phyloP scores from a whole-genome alignment of 1,284 basidiomycete genomes.

The Pterulicium gracile region DNA sequence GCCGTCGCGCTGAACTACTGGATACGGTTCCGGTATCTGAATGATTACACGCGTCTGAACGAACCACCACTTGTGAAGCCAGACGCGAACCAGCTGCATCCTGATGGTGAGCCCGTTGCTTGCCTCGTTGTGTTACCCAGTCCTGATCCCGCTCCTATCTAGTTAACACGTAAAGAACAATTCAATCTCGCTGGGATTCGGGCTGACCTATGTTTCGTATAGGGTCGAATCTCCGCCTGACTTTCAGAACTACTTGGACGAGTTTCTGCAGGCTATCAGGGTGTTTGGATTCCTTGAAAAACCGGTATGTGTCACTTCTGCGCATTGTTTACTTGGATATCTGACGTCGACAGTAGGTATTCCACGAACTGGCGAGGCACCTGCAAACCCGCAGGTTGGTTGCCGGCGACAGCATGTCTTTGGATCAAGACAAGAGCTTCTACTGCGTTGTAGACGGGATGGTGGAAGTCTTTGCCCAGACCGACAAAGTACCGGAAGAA shows the following conservation, averaged over 20 bases:
- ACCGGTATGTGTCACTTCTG: slow-evolving; percentile 47
- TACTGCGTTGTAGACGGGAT: slow-evolving; percentile 93
- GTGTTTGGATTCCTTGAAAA: slow-evolving; percentile 95
- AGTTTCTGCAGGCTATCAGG: slow-evolving; percentile 87
- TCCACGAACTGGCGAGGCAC: slow-evolving; percentile 90
- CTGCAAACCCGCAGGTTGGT: slow-evolving; percentile 85
- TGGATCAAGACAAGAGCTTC: slow-evolving; percentile 89
- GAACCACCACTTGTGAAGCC: slow-evolving; percentile 76
- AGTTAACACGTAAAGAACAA: too few relatives aligned
- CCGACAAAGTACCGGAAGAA: slow-evolving; percentile 34
- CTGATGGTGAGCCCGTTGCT: slow-evolving; percentile 50
- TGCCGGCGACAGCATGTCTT: slow-evolving; percentile 83
- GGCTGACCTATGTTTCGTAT: too few relatives aligned
- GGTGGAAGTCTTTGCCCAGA: slow-evolving; percentile 76
- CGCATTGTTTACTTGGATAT: not conserved
- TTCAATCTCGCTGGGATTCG: too few relatives aligned
- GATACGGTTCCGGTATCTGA: slow-evolving; percentile 75
- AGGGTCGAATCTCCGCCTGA: not conserved
- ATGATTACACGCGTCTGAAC: slow-evolving; percentile 71
- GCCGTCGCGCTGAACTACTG: slow-evolving; percentile 69
- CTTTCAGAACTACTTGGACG: slow-evolving; percentile 92
- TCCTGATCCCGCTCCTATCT: slow-evolving; percentile 53
- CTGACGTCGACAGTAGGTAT: slow-evolving; percentile 42
- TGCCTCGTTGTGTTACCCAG: slow-evolving; percentile 2
- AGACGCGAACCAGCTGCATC: slow-evolving; percentile 73